These are phyloP conservation scores for Poteriospumella lacustris DNA, from an alignment of 108 stramenopile species.

Conservation along the genomic window DNA sequence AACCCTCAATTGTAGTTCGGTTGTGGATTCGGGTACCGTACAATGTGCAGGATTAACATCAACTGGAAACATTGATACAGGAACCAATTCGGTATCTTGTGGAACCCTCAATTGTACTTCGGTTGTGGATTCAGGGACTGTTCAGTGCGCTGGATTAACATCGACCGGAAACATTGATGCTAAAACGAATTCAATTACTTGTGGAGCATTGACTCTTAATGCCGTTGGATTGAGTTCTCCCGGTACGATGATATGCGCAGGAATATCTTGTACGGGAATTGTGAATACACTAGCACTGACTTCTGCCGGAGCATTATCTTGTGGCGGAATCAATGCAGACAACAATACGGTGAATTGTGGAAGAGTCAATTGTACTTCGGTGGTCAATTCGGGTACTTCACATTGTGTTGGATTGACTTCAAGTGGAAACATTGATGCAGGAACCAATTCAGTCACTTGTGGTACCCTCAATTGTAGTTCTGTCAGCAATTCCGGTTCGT, in stretches of 20 bases:
- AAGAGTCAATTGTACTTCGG: conserved; percentile 7
- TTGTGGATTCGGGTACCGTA: conserved; percentile 6
- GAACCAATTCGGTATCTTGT: conserved; percentile 7
- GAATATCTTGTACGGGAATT: conserved; percentile 8
- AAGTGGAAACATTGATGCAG: conserved; percentile 7
- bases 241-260: conserved; percentile 6
- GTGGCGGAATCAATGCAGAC: conserved; percentile 6
- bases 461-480: conserved; percentile 7
- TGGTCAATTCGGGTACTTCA: conserved; percentile 7
- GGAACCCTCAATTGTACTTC: conserved; percentile 7
- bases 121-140: conserved; percentile 6
- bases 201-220: conserved; percentile 7
- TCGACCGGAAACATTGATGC: conserved; percentile 6
- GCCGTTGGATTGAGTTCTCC: conserved; percentile 6
- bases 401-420: conserved; percentile 7
- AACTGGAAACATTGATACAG: conserved; percentile 8
- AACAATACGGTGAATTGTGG: conserved; percentile 7
- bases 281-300: conserved; percentile 7
- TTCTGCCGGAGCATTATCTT: conserved; percentile 7
- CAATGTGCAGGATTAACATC: conserved; percentile 7
- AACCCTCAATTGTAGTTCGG: conserved; percentile 7
- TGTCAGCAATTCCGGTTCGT: conserved; percentile 6
- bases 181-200: conserved; percentile 9
- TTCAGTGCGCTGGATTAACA: conserved; percentile 7
- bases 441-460: conserved; percentile 7